A percentile compares a stretch with the other conserved stretches of the same genome.
phyloP scores from a whole-genome alignment of 139 green algal species.

The Axilococcus clingmanii region DNA sequence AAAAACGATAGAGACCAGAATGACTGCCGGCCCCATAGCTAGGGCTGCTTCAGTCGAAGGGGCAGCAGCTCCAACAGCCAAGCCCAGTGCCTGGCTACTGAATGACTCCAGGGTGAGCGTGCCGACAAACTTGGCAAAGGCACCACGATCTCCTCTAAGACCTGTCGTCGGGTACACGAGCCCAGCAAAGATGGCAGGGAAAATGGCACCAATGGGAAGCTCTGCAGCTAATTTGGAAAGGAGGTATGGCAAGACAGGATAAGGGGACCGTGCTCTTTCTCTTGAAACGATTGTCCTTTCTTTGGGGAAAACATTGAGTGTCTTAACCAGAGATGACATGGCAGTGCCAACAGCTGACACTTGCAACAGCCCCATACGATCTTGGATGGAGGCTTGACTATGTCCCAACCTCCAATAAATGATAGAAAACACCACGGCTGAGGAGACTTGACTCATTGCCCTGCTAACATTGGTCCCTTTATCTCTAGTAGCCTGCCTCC shows the following conservation, averaged over 20 bases:
- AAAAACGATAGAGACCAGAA: slow-evolving; percentile 92
- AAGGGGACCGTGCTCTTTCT: slow-evolving; percentile 50
- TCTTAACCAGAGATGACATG: slow-evolving; percentile 81
- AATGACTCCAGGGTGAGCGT: slow-evolving; percentile 70
- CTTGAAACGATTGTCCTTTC: slow-evolving; percentile 70
- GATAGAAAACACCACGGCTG: slow-evolving; percentile 80
- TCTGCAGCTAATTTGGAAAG: slow-evolving; percentile 79
- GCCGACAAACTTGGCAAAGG: slow-evolving; percentile 68
- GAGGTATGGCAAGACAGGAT: slow-evolving; percentile 48
- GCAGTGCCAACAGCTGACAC: slow-evolving; percentile 77
- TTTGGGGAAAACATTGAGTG: slow-evolving; percentile 71
- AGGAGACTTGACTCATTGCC: slow-evolving; percentile 58
- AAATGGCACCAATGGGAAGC: slow-evolving; percentile 69
- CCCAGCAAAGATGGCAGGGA: slow-evolving; percentile 69
- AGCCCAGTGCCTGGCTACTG: slow-evolving; percentile 50
- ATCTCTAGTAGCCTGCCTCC: slow-evolving; percentile 74
- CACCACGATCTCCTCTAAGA: slow-evolving; percentile 44
- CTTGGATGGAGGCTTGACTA: slow-evolving; percentile 67
- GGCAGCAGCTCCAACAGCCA: slow-evolving; percentile 69
- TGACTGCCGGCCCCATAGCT: slow-evolving; percentile 85
- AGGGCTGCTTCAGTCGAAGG: slow-evolving; percentile 72
- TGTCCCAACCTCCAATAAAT: slow-evolving; percentile 81
- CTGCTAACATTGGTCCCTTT: slow-evolving; percentile 64
- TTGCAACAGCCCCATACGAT: slow-evolving; percentile 82
- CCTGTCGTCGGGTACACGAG: slow-evolving; percentile 75